Evolutionary conservation across 306 rosid genomes (phyloP), one percentile per base, ranked within the genome.

Genomic region (Lathyrus aphaca): DNA sequence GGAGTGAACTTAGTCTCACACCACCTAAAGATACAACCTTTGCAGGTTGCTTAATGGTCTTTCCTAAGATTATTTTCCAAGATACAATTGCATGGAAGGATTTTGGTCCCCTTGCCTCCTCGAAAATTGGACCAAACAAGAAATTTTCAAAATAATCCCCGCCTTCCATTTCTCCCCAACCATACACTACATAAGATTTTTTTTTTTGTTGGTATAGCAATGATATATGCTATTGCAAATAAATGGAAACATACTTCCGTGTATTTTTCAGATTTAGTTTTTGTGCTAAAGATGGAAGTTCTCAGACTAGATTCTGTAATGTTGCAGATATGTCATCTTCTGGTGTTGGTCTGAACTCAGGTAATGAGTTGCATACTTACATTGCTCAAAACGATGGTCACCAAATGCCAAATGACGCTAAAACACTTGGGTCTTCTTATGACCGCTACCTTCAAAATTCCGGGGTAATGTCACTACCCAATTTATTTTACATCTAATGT

Each of bases 381-480:
- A 71, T 83, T 59, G 45, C 77, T 66, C 84, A 74, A 42, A 82
- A 78, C 38, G 86, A 86, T 78, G 89, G 82, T 72, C 82, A 67
- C 27, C 84, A 72, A 81, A 54, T 74, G 45, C 55, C 81, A 42
- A 88, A 84, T 74, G 91, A 87, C 70, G 85, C 88, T 12, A 77
- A 79, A 54, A 46, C 88, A 16, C 77, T 91, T 15, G 96, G 91
- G 54, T 91, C 94, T 62, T 93, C 96, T 25, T 91, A 89, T 79
- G 97, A 91, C 48, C 89, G 82, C 53, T 91, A 88, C 82, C 96
- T 91, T 82, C 97, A 85, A 77, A 88, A 63, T 75, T 80, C 77
- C 14, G 94, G 79, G 79, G 97, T 91, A 89, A 74, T 74, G 51
- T 66, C 67, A 55, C 67, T 14, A 58, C 59, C 74, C 64, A 23